Base-by-base conservation (phyloP, 371 early-diverging fungal species). In the Batkoa obscura region DNA sequence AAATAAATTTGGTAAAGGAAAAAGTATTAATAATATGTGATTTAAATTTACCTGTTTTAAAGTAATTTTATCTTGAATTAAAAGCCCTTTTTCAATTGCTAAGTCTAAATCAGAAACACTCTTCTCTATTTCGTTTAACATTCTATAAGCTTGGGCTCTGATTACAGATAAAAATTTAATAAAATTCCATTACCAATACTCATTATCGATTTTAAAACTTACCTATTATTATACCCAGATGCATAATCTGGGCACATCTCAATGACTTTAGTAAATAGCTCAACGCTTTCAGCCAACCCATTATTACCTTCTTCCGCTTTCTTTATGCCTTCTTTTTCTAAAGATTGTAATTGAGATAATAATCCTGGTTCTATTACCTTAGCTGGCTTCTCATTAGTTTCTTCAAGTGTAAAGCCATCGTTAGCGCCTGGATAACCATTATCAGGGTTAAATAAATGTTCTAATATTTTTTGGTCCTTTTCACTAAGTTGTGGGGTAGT, bases 221-320 rank as follows among this genome's bases (percentile, higher is more conserved):
- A 80, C 79, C 86, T 67, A 69, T 91, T 91, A 66, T 89, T 91
- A 63, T 84, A 88, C 0, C 78, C 84, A 1, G 86, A 83, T 23
- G 88, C 80, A 67, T 87, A 88, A 33, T 65, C 61, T 3, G 79
- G 75, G 61, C 78, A 80, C 8, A 75, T 58, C 9, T 53, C 43
- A 37, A 84, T 78, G 31, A 73, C 72, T 51, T 70, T 62, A 32
- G 64, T 59, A 47, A 67, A 57, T 53, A 62, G 55, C 57, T 58
- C 35, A 67, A 64, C 4, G 68, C 62, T 8, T 63, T 57, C 13
- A 53, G 23, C 23, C 23, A 23, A 23, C 23, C 23, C 23, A 23
- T 23, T 23, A 23, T 33, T 31, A 63, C 51, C 30, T 63, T 64
- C 52, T 64, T 58, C 48, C 54, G 56, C 2, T 36, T 47, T 43